These are phyloP conservation scores for Pythium aphanidermatum DNA, from an alignment of 352 stramenopile genomes.

Conservation along the genomic window DNA sequence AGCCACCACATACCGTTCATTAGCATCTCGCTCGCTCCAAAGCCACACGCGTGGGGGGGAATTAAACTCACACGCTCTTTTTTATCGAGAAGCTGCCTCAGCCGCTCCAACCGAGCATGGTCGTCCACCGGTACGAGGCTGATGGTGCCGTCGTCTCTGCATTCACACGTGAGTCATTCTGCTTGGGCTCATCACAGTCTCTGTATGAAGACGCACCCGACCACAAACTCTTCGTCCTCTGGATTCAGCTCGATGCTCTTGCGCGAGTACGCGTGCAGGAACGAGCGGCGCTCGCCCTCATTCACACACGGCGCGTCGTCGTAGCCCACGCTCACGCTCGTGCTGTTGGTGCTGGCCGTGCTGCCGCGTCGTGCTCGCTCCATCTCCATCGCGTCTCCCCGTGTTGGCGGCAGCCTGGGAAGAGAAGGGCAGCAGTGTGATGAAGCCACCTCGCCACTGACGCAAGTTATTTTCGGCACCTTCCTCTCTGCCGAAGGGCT, in stretches of 20 bases:
- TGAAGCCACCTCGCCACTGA: too few species aligned
- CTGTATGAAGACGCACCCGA: constrained; percentile 31
- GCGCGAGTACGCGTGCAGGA: constrained; percentile 22
- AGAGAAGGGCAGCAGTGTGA: too few species aligned
- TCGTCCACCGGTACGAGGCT: constrained; percentile 37
- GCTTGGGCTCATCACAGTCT: neutral
- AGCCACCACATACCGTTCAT: neutral
- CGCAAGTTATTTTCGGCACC: too few species aligned
- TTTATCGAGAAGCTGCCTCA: constrained; percentile 37
- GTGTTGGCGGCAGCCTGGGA: constrained; percentile 6
- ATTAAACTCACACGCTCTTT: constrained; percentile 36
- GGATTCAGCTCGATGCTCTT: constrained; percentile 31
- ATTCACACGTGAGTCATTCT: neutral
- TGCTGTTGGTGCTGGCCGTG: constrained; percentile 11
- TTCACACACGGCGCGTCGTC: constrained; percentile 9
- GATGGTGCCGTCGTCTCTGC: constrained; percentile 59
- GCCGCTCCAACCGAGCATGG: constrained; percentile 35
- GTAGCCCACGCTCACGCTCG: neutral
- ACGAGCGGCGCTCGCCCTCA: constrained; percentile 20
- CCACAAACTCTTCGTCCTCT: constrained; percentile 55
- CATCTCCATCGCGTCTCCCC: too few species aligned
- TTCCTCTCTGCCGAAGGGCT: too few species aligned
- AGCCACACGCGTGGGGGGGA: neutral
- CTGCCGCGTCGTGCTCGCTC: constrained; percentile 5
- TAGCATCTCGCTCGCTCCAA: constrained; percentile 3